phyloP scores from a whole-genome alignment of 1,284 basidiomycete species.

The Malassezia dermatis region DNA sequence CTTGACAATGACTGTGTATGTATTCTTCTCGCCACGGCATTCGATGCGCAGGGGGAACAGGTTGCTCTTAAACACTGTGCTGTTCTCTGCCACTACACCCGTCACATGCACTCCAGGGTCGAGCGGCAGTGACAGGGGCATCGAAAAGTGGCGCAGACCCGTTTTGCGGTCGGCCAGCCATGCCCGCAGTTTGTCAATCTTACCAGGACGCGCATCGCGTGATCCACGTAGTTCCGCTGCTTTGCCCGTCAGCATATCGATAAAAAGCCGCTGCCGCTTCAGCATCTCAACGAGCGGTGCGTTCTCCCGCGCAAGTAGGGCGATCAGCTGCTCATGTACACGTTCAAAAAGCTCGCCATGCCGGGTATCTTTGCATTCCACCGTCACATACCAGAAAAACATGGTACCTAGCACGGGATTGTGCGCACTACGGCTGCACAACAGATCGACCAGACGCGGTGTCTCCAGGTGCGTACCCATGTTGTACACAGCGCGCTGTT shows the following conservation, averaged over 20 bases:
- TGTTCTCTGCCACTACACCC: slow-evolving; percentile 79
- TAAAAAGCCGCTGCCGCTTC: slow-evolving; percentile 65
- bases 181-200: slow-evolving; percentile 83
- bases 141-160: slow-evolving; percentile 49
- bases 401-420: slow-evolving; percentile 79
- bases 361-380: slow-evolving; percentile 64
- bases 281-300: not conserved
- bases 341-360: slow-evolving; percentile 82
- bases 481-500: not conserved
- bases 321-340: slow-evolving; percentile 57
- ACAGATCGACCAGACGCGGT: slow-evolving; percentile 52
- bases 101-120: slow-evolving; percentile 71
- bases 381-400: slow-evolving; percentile 94
- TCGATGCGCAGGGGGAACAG: slow-evolving; percentile 81
- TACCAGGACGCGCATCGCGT: slow-evolving; percentile 87
- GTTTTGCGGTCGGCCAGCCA: slow-evolving; percentile 76
- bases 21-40: slow-evolving; percentile 51
- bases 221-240: slow-evolving; percentile 76
- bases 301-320: not conserved
- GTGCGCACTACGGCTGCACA: slow-evolving; percentile 71
- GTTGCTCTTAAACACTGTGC: slow-evolving; percentile 94
- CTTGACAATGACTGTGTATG: slow-evolving; percentile 90
- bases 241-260: slow-evolving; percentile 65
- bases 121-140: slow-evolving; percentile 58
- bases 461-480: slow-evolving; percentile 10